Evolutionary conservation across 441 rosid species (phyloP), one percentile per base, ranked within the genome.

Genomic region (Gossypium lobatum): DNA sequence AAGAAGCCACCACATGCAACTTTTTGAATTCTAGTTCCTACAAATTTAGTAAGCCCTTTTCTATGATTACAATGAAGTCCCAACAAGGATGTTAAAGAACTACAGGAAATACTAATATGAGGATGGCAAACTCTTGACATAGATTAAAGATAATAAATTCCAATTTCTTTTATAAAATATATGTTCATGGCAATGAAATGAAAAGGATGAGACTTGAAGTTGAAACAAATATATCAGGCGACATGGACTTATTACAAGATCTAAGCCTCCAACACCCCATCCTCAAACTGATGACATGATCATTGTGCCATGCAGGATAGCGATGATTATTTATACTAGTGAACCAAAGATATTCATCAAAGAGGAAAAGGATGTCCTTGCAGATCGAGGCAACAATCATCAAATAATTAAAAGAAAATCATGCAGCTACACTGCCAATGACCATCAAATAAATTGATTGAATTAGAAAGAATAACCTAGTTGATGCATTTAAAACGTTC

Each of bases 381-480:
- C 26, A 53, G 61, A 53, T 10, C 5, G 2, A 53, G 60, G 72
- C 23, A 53, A 28, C 61, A 69, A 53, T 69, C 58, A 66, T 66
- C 61, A 69, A 53, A 67, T 6, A 69, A 53, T 16, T 28, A 31
- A 28, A 53, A 72, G 42, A 60, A 53, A 45, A 60, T 26, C 68
- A 72, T 8, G 18, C 25, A 72, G 46, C 25, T 16, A 72, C 3
- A 3, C 64, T 37, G 37, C n/a, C 75, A 61, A 46, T 10, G 3
- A 46, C 17, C 34, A 61, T 18, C 57, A 70, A 57, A 57, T 57
- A 55, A 57, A 42, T 46, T 67, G 37, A 45, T 21, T 16, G 13
- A 68, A 68, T 17, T 68, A 1, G 17, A 28, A 67, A 60, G 10
- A 68, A 50, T 3, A 58, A 21, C 6, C 23, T 20, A 48, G 31